Evolutionary conservation across 2,329 filamentous ascomycete species (phyloP).

Genomic region (Chaetomium strumarium): DNA sequence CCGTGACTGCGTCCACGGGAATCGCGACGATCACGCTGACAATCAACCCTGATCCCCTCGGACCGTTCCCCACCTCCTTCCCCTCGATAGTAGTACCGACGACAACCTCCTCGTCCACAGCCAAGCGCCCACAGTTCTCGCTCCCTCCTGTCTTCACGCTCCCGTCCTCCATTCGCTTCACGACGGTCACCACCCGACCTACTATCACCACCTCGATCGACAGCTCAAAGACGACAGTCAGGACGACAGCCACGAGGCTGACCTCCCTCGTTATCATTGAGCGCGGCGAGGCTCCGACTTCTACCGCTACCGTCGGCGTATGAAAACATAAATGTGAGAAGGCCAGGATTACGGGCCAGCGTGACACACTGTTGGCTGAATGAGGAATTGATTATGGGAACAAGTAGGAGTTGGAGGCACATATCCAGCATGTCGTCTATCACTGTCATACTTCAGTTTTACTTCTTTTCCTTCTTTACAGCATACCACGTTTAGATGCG

Average conservation of each 20-base stretch:
- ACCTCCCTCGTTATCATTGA: slow-evolving; percentile 8
- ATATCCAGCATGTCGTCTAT: no score
- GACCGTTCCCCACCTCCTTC: not conserved
- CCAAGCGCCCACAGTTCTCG: not conserved
- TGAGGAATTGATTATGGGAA: no score
- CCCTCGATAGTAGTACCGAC: no score
- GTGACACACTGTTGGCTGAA: no score
- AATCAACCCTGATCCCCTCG: not conserved
- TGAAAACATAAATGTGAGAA: no score
- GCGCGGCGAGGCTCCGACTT: not conserved
- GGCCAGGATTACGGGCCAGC: no score
- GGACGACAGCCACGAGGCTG: not conserved
- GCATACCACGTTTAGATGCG: no score
- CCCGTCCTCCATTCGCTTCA: not conserved
- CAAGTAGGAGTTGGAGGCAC: no score
- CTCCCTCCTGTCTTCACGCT: not conserved
- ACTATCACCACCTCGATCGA: not conserved
- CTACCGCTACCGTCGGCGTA: not conserved
- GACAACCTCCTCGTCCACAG: not conserved
- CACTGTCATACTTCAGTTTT: no score
- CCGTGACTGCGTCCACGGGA: not conserved
- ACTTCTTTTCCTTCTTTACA: no score
- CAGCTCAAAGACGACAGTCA: not conserved
- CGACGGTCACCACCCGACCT: not conserved
- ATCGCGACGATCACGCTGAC: slow-evolving; percentile 4